Conservation (phyloP, 2,329 filamentous ascomycete genomes). For the Aureobasidium sp. region DNA sequence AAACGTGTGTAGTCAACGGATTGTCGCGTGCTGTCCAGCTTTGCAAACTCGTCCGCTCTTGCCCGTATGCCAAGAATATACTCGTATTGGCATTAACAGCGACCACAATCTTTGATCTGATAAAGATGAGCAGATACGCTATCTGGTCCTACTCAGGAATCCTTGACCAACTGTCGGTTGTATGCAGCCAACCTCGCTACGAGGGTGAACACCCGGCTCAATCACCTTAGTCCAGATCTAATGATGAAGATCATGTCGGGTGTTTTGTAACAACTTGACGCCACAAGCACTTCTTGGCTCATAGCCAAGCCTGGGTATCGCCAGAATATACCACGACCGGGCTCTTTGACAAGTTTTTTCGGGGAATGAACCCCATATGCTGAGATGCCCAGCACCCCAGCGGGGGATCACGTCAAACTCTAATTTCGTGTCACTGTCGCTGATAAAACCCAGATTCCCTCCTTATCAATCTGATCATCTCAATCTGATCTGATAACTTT, state of each 20-base stretch:
- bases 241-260: not conserved
- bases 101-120: not conserved
- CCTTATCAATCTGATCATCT: conserved; percentile 3
- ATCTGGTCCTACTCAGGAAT: not conserved
- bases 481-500: not conserved
- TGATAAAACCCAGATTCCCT: not conserved
- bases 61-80: not conserved
- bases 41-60: not conserved
- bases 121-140: not conserved
- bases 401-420: not conserved
- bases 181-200: not conserved
- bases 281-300: not conserved
- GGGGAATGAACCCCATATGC: too few species aligned
- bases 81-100: not conserved
- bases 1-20: too few species aligned
- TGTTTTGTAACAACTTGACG: not conserved
- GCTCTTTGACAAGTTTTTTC: not conserved
- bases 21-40: not conserved
- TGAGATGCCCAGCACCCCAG: not conserved
- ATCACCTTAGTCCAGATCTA: not conserved
- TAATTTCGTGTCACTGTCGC: not conserved
- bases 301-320: not conserved
- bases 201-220: too few species aligned
- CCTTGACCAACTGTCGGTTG: not conserved
- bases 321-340: too few species aligned